Evolutionary conservation across 345 rosid species (phyloP).

Genomic region (Carallia brachiata): DNA sequence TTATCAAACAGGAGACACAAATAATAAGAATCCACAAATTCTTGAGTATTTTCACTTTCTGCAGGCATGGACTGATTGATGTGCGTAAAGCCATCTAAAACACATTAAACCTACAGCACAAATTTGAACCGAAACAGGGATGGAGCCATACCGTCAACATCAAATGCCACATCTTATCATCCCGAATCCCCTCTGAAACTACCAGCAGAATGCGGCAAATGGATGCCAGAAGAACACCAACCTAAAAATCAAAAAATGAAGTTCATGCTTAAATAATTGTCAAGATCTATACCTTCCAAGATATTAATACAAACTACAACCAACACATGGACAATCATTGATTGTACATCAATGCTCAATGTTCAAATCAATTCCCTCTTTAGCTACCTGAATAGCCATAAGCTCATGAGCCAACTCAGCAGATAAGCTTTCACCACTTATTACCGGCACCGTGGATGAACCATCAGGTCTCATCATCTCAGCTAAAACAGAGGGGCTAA

Average conservation of each 20-base stretch:
- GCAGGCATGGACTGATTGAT: background rate
- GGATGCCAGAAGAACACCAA: constrained; percentile 74
- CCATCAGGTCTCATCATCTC: constrained; percentile 81
- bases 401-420: constrained; percentile 85
- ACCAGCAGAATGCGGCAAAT: constrained; percentile 79
- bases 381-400: constrained; percentile 70
- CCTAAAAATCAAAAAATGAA: constrained; percentile 37
- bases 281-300: background rate
- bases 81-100: background rate
- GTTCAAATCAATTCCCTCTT: background rate
- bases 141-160: constrained; percentile 54
- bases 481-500: constrained; percentile 71
- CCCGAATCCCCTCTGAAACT: constrained; percentile 78
- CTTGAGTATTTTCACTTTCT: background rate
- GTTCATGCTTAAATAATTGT: background rate
- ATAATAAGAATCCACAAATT: background rate
- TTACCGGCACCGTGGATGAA: constrained; percentile 59
- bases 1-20: background rate
- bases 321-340: background rate
- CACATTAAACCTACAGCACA: background rate
- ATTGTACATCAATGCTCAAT: background rate
- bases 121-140: constrained; percentile 5
- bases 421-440: constrained; percentile 62
- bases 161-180: constrained; percentile 58
- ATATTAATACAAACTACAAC: background rate